These are phyloP conservation scores for Diaporthe capsici DNA, from an alignment of 2,329 filamentous ascomycete genomes.

Conservation along the genomic window DNA sequence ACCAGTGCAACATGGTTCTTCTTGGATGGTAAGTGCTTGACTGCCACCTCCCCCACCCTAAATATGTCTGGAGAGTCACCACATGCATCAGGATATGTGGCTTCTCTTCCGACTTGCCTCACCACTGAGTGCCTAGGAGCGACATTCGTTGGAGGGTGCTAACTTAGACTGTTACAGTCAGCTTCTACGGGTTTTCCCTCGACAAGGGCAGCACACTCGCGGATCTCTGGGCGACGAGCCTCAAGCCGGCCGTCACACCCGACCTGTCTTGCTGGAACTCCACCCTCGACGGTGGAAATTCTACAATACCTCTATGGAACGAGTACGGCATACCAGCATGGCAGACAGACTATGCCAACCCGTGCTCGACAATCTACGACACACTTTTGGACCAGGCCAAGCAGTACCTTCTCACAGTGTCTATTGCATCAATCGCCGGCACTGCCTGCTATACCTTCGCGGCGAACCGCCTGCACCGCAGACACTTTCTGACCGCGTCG, in stretches of 20 bases:
- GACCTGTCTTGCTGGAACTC: constrained; percentile 64
- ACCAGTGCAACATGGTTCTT: constrained; percentile 64
- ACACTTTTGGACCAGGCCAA: constrained; percentile 66
- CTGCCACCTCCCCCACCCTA: too few relatives aligned
- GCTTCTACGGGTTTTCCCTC: constrained; percentile 69
- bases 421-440: constrained; percentile 64
- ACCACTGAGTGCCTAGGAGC: too few relatives aligned
- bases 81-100: neutral
- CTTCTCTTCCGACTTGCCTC: neutral
- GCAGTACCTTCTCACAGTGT: constrained; percentile 67
- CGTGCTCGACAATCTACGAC: constrained; percentile 67
- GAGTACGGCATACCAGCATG: constrained; percentile 59
- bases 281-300: constrained; percentile 57
- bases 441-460: constrained; percentile 64
- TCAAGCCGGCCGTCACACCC: constrained; percentile 52
- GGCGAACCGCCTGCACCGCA: constrained; percentile 63
- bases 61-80: neutral
- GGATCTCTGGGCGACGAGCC: constrained; percentile 58
- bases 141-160: neutral
- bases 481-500: constrained; percentile 64
- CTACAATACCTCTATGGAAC: constrained; percentile 59
- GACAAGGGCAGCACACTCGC: constrained; percentile 60
- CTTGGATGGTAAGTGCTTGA: constrained; percentile 55
- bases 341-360: constrained; percentile 63
- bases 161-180: constrained; percentile 49